Base-by-base conservation (phyloP, 139 green algal species). In the Spirogloea muscicola region DNA sequence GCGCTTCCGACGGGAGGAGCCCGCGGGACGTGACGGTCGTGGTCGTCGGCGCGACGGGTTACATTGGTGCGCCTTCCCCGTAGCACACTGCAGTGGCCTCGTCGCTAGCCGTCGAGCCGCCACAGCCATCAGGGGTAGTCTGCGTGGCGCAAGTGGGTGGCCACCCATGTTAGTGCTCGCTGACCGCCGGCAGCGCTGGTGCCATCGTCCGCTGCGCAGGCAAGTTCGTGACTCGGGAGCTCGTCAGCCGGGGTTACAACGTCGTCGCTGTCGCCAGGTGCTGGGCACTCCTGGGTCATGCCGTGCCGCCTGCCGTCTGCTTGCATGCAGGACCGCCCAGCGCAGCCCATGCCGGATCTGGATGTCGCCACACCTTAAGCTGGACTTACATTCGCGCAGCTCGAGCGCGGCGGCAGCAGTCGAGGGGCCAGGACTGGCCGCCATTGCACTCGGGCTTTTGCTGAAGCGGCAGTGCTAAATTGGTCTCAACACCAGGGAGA, bases 31-130 rank as follows among this genome's bases (percentile, higher is more conserved):
- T 96, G 9, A 87, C 84, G 3, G 91, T 97, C 29, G 72, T 97
- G 40, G 91, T 98, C 49, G 89, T 95, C 2, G 94, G 94, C 0
- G 80, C 90, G 37, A 99, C 95, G 0, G 95, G 95, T 13, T 99
- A 99, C 87, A 99, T 99, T 63, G 95, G n/a, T n/a, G n/a, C n/a
- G n/a, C n/a, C n/a, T n/a, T n/a, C n/a, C n/a, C n/a, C n/a, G n/a
- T n/a, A n/a, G n/a, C n/a, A n/a, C n/a, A n/a, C n/a, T n/a, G n/a
- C n/a, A n/a, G n/a, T n/a, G n/a, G n/a, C n/a, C n/a, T n/a, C n/a
- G n/a, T n/a, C n/a, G n/a, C n/a, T n/a, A n/a, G n/a, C n/a, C n/a
- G n/a, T n/a, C n/a, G n/a, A n/a, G n/a, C n/a, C n/a, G n/a, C n/a
- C n/a, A n/a, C n/a, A n/a, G n/a, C n/a, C n/a, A n/a, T n/a, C n/a